Evolutionary conservation across 768 basidiomycete species (phyloP).

Genomic region (Collybiopsis luxurians): DNA sequence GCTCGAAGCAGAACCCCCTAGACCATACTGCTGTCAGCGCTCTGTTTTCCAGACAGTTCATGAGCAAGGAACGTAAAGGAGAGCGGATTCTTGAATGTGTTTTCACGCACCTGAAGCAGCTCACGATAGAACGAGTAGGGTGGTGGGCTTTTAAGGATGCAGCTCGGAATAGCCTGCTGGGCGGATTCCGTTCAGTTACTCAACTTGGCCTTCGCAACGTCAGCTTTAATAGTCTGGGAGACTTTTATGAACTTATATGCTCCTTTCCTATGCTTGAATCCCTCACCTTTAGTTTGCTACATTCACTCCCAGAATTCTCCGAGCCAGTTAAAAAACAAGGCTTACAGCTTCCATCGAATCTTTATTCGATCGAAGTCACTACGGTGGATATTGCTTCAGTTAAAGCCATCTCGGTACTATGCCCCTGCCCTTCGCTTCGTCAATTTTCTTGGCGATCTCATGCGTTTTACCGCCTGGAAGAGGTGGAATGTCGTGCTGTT

Average conservation of each 20-base stretch:
- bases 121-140: constrained; percentile 1
- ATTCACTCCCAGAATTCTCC: neutral
- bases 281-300: neutral
- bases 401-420: neutral
- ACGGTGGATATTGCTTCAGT: neutral
- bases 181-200: neutral
- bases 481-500: neutral
- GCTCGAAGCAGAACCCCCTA: neutral
- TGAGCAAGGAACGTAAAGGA: neutral
- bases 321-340: neutral
- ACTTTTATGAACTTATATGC: constrained; percentile 1
- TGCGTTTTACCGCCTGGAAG: neutral
- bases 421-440: constrained; percentile 3
- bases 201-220: neutral
- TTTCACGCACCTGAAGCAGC: neutral
- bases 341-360: neutral
- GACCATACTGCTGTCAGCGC: neutral
- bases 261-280: constrained; percentile 7
- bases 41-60: neutral
- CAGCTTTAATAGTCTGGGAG: neutral
- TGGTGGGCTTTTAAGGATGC: constrained; percentile 4
- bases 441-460: constrained; percentile 1
- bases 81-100: neutral
- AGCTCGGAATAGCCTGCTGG: neutral
- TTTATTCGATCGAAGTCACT: neutral